Percentiles rank a stretch among this genome's conserved stretches.
Conservation (phyloP, 257 asterid species). For the Solanum chmielewskii region DNA sequence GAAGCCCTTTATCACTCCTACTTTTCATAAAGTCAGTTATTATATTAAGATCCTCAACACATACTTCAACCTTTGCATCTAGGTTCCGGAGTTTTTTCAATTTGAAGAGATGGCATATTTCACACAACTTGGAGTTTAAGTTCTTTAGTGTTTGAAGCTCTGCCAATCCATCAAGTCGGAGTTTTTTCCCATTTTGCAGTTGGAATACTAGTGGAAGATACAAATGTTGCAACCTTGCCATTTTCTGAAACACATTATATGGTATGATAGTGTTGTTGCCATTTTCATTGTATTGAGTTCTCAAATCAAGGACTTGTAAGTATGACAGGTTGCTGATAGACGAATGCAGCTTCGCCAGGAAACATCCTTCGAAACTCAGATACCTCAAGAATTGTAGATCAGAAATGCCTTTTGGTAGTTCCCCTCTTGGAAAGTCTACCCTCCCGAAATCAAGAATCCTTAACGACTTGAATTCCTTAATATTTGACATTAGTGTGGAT, state of each 20-base stretch:
- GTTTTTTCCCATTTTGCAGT: not conserved
- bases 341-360: slow-evolving; percentile 2
- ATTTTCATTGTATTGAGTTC: not conserved
- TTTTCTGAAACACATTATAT: not conserved
- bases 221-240: slow-evolving; percentile 7
- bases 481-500: not conserved
- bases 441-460: slow-evolving; percentile 4
- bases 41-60: not conserved
- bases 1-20: not conserved
- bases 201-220: slow-evolving; percentile 9
- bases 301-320: slow-evolving; percentile 20
- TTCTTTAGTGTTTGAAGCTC: slow-evolving; percentile 14
- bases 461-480: not conserved
- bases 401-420: not conserved
- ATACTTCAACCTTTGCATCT: not conserved
- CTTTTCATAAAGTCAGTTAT: not conserved
- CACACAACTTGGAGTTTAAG: slow-evolving; percentile 1
- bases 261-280: not conserved
- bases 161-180: slow-evolving; percentile 1
- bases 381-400: slow-evolving; percentile 2
- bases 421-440: not conserved
- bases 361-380: slow-evolving; percentile 20
- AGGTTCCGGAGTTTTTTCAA: not conserved
- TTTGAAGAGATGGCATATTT: not conserved
- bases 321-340: not conserved